Conservation (phyloP, 2,329 filamentous ascomycete genomes). For the Cladosporium oxysporum region DNA sequence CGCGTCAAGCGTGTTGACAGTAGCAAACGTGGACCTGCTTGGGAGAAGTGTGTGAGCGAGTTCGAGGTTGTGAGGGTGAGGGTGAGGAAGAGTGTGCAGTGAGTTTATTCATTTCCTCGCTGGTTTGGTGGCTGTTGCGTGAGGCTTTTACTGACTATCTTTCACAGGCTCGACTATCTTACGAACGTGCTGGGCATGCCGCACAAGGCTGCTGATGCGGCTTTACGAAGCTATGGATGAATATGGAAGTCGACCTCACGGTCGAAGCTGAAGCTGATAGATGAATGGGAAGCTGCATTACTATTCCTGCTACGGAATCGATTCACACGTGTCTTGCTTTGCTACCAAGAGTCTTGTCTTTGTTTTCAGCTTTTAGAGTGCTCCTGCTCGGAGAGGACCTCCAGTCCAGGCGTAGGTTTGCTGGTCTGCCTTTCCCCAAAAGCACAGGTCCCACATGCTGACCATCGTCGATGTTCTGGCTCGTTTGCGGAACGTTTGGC, state of each 20-base stretch:
- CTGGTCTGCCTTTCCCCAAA: not conserved
- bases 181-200: conserved; percentile 62
- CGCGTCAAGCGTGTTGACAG: conserved; percentile 79
- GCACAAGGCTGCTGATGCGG: conserved; percentile 51
- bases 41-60: conserved; percentile 48
- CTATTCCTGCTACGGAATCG: not conserved
- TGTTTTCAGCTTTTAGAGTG: not conserved
- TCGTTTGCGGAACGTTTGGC: not conserved
- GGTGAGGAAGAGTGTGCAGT: conserved; percentile 76
- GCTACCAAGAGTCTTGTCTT: not conserved
- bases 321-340: not conserved
- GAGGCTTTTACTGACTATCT: conserved; percentile 15
- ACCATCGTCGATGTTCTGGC: not conserved
- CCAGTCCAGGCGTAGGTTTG: not conserved
- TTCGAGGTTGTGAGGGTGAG: conserved; percentile 72
- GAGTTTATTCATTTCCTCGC: conserved; percentile 43
- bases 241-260: not conserved
- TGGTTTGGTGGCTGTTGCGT: not conserved
- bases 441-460: not conserved
- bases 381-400: not conserved
- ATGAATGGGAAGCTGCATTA: not conserved
- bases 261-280: not conserved
- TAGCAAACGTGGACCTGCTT: conserved; percentile 56
- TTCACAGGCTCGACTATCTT: conserved; percentile 62
- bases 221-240: conserved; percentile 14